A percentile compares a stretch with the other conserved stretches of the same genome.
These are phyloP conservation scores for Mycena galopus DNA, from an alignment of 768 basidiomycete species.

Conservation along the genomic window DNA sequence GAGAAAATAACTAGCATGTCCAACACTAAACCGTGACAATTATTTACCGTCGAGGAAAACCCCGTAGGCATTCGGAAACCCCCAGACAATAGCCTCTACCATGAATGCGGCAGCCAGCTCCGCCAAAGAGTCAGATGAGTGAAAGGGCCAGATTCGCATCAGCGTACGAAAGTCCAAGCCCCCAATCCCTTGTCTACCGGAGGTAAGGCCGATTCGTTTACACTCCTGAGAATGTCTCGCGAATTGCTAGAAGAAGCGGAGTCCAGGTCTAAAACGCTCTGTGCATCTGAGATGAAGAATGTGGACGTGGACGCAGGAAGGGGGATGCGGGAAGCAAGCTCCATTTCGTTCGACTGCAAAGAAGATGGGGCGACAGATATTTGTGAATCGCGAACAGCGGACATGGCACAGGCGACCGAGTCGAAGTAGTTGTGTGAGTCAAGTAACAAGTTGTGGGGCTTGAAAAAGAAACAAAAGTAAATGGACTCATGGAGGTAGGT, in stretches of 20 bases:
- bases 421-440: too few relatives aligned
- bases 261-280: slow-evolving; percentile 26
- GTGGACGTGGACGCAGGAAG: slow-evolving; percentile 25
- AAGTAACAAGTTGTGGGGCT: too few relatives aligned
- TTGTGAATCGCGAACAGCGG: not conserved
- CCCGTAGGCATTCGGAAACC: slow-evolving; percentile 45
- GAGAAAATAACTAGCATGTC: not conserved
- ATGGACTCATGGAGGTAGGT: too few relatives aligned
- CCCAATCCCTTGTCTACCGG: slow-evolving; percentile 41
- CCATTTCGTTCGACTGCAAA: slow-evolving; percentile 16
- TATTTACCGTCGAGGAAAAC: slow-evolving; percentile 43
- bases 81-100: slow-evolving; percentile 47
- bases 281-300: not conserved
- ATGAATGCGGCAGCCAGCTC: slow-evolving; percentile 45
- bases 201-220: slow-evolving; percentile 29
- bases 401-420: not conserved
- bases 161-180: slow-evolving; percentile 45
- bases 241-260: not conserved
- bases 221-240: not conserved
- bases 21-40: not conserved
- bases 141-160: not conserved
- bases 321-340: slow-evolving; percentile 26
- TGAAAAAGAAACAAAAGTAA: too few relatives aligned
- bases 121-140: not conserved
- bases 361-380: not conserved